Conservation (phyloP, 2,329 filamentous ascomycete genomes). For the Cordyceps sp. region DNA sequence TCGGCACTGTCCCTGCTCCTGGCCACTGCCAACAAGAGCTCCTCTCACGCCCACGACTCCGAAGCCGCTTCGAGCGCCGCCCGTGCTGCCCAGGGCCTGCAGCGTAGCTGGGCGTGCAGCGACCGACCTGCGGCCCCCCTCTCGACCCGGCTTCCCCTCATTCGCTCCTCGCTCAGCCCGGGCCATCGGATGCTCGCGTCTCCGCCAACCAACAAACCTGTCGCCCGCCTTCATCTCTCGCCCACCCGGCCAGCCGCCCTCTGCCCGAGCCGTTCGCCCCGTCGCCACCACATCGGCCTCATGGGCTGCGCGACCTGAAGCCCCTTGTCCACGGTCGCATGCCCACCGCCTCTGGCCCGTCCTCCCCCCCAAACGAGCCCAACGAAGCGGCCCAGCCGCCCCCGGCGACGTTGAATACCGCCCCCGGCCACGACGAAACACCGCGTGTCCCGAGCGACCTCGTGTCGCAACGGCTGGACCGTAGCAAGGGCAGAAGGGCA, state of each 20-base stretch:
- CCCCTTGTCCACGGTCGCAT: too few relatives aligned
- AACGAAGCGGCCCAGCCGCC: not conserved
- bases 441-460: not conserved
- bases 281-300: too few relatives aligned
- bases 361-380: too few relatives aligned
- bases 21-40: not conserved
- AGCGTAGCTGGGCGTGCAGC: too few relatives aligned
- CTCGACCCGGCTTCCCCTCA: not conserved
- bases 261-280: too few relatives aligned
- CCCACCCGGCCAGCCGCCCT: not conserved
- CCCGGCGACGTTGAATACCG: not conserved
- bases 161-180: not conserved
- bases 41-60: not conserved
- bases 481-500: too few relatives aligned
- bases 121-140: not conserved
- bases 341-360: too few relatives aligned
- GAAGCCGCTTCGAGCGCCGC: not conserved
- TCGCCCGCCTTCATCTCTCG: not conserved
- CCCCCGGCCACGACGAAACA: too few relatives aligned
- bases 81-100: not conserved
- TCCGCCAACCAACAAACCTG: not conserved
- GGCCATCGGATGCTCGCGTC: not conserved
- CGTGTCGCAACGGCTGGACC: not conserved
- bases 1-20: not conserved
- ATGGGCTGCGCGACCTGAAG: too few relatives aligned